phyloP scores from a whole-genome alignment of 2,329 filamentous ascomycete genomes.

The Scytalidium lignicola region DNA sequence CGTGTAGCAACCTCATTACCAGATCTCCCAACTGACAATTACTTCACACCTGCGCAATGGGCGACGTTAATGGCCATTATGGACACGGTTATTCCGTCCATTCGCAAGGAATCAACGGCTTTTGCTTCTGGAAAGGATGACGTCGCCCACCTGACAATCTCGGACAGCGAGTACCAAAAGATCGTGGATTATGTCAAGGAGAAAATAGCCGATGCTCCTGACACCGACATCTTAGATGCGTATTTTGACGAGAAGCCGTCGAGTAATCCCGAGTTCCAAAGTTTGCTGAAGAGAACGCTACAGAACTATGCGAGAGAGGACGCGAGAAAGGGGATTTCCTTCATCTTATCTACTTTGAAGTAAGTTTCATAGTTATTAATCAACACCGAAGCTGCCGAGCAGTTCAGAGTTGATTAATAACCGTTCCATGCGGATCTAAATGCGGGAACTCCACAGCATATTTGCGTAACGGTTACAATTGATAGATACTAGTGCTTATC shows the following conservation, averaged over 20 bases:
- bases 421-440: not conserved
- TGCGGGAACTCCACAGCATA: not conserved
- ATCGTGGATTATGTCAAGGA: slow-evolving; percentile 35
- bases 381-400: too few species aligned
- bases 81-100: slow-evolving; percentile 56
- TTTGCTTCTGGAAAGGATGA: slow-evolving; percentile 27
- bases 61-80: slow-evolving; percentile 47
- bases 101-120: slow-evolving; percentile 38
- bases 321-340: slow-evolving; percentile 19
- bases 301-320: slow-evolving; percentile 22
- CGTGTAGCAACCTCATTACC: slow-evolving; percentile 9
- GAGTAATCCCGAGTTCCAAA: slow-evolving; percentile 47
- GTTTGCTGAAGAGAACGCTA: slow-evolving; percentile 41
- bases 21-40: slow-evolving; percentile 24
- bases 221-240: slow-evolving; percentile 39
- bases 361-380: slow-evolving; percentile 10
- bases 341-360: slow-evolving; percentile 24
- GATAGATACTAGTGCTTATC: too few species aligned
- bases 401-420: too few species aligned
- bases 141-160: slow-evolving; percentile 38
- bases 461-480: too few species aligned
- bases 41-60: slow-evolving; percentile 48
- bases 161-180: slow-evolving; percentile 44
- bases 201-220: slow-evolving; percentile 33
- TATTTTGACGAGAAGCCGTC: slow-evolving; percentile 50